Evolutionary conservation across 2,329 filamentous ascomycete genomes (phyloP).

Genomic region (Immersiporthe knoxdaviesiana): DNA sequence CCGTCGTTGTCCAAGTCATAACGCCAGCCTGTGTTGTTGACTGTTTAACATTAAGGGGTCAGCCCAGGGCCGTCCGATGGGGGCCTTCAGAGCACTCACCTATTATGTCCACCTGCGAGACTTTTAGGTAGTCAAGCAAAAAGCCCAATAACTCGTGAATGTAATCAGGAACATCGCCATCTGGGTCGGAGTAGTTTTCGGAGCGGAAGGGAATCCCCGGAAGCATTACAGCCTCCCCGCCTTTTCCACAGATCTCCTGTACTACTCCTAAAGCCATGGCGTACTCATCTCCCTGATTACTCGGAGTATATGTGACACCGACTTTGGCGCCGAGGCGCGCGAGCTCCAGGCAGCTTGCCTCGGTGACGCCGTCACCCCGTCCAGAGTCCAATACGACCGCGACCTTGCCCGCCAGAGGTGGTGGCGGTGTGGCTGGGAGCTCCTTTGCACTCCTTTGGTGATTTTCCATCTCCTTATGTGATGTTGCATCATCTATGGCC

Average conservation of each 20-base stretch:
- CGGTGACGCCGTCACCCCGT: conserved; percentile 6
- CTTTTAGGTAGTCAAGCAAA: not conserved
- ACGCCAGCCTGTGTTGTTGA: conserved; percentile 14
- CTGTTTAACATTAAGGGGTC: not conserved
- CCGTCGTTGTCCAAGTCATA: not conserved
- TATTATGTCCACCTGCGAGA: not conserved
- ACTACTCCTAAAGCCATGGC: not conserved
- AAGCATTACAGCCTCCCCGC: not conserved
- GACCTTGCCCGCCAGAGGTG: not conserved
- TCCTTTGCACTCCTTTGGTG: no score
- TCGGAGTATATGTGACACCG: conserved; percentile 2
- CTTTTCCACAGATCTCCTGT: not conserved
- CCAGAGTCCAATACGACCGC: conserved; percentile 4
- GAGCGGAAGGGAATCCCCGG: conserved; percentile 12
- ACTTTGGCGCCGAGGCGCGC: conserved; percentile 7
- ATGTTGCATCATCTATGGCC: not conserved
- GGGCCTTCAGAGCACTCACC: not conserved
- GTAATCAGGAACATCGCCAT: not conserved
- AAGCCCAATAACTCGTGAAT: not conserved
- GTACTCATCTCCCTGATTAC: not conserved
- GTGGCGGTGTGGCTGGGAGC: not conserved
- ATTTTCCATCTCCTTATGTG: not conserved
- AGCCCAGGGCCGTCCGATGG: not conserved
- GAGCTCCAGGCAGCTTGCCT: conserved; percentile 5
- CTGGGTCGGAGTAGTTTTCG: not conserved